Evolutionary conservation across 768 basidiomycete species (phyloP).

Genomic region (Amanita pseudoporphyria): DNA sequence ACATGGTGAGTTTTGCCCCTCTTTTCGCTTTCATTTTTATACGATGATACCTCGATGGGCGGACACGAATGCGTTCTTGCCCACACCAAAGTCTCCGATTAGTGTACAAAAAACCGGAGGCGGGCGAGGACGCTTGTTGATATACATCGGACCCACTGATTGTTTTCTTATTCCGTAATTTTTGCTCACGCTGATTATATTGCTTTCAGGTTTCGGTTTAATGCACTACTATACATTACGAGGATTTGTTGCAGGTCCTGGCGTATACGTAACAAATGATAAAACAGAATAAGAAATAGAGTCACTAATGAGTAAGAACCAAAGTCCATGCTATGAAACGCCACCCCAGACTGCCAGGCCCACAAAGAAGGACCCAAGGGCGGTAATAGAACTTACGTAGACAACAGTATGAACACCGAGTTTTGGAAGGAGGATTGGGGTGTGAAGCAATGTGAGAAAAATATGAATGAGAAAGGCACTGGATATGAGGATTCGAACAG

Average conservation of each 20-base stretch:
- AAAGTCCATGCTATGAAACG: slow-evolving; percentile 21
- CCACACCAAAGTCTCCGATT: slow-evolving; percentile 68
- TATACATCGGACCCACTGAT: slow-evolving; percentile 74
- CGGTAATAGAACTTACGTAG: slow-evolving; percentile 57
- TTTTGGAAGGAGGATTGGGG: slow-evolving; percentile 54
- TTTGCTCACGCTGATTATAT: neutral
- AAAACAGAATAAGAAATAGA: neutral
- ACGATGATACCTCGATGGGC: slow-evolving; percentile 86
- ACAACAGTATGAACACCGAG: slow-evolving; percentile 72
- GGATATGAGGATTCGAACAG: slow-evolving; percentile 18
- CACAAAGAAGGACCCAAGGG: slow-evolving; percentile 60
- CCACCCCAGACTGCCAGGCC: slow-evolving; percentile 68
- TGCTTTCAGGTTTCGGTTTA: neutral
- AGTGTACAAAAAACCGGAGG: slow-evolving; percentile 64
- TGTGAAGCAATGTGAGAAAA: slow-evolving; percentile 52
- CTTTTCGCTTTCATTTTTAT: slow-evolving; percentile 9
- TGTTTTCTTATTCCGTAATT: neutral
- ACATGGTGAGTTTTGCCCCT: slow-evolving; percentile 8
- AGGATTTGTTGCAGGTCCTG: neutral
- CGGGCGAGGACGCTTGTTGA: slow-evolving; percentile 62
- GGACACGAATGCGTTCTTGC: slow-evolving; percentile 59
- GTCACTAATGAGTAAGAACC: slow-evolving; percentile 4
- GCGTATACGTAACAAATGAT: neutral
- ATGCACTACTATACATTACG: neutral
- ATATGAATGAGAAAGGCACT: slow-evolving; percentile 41